Conservation (phyloP, 768 basidiomycete species). For the Termitomyces sp. region DNA sequence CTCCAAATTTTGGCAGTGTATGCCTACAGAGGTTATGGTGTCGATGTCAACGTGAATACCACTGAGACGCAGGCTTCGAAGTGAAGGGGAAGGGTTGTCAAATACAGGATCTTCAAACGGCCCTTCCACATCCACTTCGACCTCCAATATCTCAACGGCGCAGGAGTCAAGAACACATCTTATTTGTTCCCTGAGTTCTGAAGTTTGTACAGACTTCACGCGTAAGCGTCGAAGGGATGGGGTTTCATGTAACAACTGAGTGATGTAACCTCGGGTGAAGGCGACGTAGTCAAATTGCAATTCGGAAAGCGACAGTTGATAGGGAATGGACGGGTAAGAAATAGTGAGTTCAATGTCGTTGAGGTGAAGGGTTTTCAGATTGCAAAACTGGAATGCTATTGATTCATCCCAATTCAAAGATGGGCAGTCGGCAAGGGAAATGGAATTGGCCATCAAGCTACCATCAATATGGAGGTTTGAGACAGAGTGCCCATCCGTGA, state of each 20-base stretch:
- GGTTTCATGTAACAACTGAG: slow-evolving; percentile 38
- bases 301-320: slow-evolving; percentile 33
- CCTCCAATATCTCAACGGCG: slow-evolving; percentile 40
- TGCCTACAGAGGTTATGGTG: slow-evolving; percentile 31
- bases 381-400: slow-evolving; percentile 44
- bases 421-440: slow-evolving; percentile 27
- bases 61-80: slow-evolving; percentile 41
- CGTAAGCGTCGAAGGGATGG: slow-evolving; percentile 33
- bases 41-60: slow-evolving; percentile 40
- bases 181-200: slow-evolving; percentile 39
- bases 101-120: slow-evolving; percentile 29
- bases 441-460: slow-evolving; percentile 25
- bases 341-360: slow-evolving; percentile 45
- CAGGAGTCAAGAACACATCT: slow-evolving; percentile 39
- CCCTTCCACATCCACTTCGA: slow-evolving; percentile 35
- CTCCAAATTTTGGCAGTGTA: slow-evolving; percentile 36
- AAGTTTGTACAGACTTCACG: slow-evolving; percentile 32
- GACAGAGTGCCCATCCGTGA: slow-evolving; percentile 40
- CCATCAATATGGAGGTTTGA: slow-evolving; percentile 49
- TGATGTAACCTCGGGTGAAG: slow-evolving; percentile 39
- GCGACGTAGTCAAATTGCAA: slow-evolving; percentile 45
- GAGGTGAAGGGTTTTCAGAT: slow-evolving; percentile 41
- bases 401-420: slow-evolving; percentile 56
- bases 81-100: slow-evolving; percentile 25
- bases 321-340: slow-evolving; percentile 31